These are phyloP conservation scores for Hemisphaericaspora lyxosophila DNA, from an alignment of 1,139 yeast species.

Conservation along the genomic window DNA sequence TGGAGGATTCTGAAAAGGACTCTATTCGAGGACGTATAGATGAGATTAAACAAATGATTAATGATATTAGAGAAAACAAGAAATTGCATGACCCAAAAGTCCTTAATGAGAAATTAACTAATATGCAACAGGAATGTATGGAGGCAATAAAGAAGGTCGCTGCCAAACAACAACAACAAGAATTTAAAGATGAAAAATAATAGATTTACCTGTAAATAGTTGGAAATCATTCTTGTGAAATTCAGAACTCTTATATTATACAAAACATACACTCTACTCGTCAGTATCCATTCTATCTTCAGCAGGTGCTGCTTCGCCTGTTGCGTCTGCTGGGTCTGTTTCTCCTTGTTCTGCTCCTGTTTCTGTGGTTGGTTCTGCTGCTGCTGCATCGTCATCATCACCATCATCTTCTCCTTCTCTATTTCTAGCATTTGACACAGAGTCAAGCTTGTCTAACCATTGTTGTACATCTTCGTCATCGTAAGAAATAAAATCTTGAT, in stretches of 20 bases:
- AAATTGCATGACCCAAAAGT: slow-evolving; percentile 34
- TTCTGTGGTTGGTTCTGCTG: slow-evolving; percentile 35
- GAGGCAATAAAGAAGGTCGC: slow-evolving; percentile 56
- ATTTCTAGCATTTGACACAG: slow-evolving; percentile 53
- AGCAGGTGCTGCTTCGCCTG: slow-evolving; percentile 9
- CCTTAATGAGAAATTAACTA: slow-evolving; percentile 47
- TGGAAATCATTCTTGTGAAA: background rate
- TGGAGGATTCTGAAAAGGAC: slow-evolving; percentile 38
- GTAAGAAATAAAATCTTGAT: slow-evolving; percentile 66
- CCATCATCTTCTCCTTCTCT: slow-evolving; percentile 43
- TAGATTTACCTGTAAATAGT: slow-evolving; percentile 8
- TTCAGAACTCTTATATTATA: background rate
- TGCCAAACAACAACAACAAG: slow-evolving; percentile 32
- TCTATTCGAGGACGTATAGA: slow-evolving; percentile 29
- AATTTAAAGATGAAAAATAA: slow-evolving; percentile 12
- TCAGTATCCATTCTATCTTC: slow-evolving; percentile 56
- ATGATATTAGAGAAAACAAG: slow-evolving; percentile 41
- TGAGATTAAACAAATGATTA: slow-evolving; percentile 42
- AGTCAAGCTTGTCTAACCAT: slow-evolving; percentile 70
- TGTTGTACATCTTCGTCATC: slow-evolving; percentile 86
- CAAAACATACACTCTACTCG: slow-evolving; percentile 21
- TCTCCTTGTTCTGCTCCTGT: slow-evolving; percentile 14
- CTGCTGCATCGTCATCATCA: slow-evolving; percentile 29
- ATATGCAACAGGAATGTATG: slow-evolving; percentile 51
- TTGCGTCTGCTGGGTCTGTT: slow-evolving; percentile 12